A percentile compares a stretch with the other conserved stretches of the same genome.
Conservation (phyloP, 2,329 filamentous ascomycete genomes). For the Colletotrichum sidae region DNA sequence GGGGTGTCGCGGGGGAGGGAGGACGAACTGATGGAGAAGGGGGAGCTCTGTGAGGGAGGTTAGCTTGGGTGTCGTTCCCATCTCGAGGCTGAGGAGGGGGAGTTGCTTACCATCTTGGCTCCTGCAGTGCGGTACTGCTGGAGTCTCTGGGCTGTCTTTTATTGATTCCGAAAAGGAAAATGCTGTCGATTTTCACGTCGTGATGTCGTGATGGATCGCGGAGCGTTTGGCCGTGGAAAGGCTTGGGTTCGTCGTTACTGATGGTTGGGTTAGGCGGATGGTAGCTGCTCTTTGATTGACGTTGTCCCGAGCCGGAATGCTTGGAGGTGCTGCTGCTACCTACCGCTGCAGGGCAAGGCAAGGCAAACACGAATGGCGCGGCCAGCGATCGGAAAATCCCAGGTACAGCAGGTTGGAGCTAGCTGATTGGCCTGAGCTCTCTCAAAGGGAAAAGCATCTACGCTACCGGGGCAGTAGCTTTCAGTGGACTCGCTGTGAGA, state of each 20-base stretch:
- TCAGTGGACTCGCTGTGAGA: conserved; percentile 22
- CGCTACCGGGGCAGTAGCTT: conserved; percentile 8
- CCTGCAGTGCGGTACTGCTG: conserved; percentile 29
- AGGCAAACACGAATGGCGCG: conserved; percentile 59
- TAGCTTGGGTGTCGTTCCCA: conserved; percentile 47
- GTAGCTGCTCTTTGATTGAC: conserved; percentile 35
- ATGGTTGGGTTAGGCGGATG: conserved; percentile 35
- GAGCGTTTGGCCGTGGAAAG: conserved; percentile 17
- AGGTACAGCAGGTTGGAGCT: conserved; percentile 32
- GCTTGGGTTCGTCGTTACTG: conserved; percentile 22
- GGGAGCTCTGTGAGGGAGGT: conserved; percentile 74
- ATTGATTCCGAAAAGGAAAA: not conserved
- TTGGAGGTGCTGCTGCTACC: conserved; percentile 37
- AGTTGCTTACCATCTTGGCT: conserved; percentile 41
- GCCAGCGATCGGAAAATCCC: conserved; percentile 41
- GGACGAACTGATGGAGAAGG: conserved; percentile 91
- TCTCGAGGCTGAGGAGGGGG: conserved; percentile 29
- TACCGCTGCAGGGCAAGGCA: conserved; percentile 41
- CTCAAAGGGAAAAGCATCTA: conserved; percentile 2
- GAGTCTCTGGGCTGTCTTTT: conserved; percentile 4
- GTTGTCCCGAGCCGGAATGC: conserved; percentile 42
- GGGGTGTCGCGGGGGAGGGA: conserved; percentile 24
- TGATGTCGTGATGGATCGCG: conserved; percentile 25
- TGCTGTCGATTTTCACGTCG: conserved; percentile 4
- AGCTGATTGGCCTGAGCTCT: conserved; percentile 40